Percentiles rank a stretch among this genome's conserved stretches.
Conservation (phyloP, 2,329 filamentous ascomycete genomes). For the Ceratocystis cacaofunesta region DNA sequence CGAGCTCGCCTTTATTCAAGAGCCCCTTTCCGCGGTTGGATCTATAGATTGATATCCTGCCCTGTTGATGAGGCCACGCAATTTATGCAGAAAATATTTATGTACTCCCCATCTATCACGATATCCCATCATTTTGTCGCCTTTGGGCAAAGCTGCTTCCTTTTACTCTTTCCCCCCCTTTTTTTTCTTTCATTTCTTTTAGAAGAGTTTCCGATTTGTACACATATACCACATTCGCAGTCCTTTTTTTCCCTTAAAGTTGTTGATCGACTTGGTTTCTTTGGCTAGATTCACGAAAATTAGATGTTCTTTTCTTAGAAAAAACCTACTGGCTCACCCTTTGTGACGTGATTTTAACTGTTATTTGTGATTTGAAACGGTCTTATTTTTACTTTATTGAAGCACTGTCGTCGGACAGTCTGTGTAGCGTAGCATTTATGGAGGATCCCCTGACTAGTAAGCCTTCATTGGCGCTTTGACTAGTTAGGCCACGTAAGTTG, state of each 20-base stretch:
- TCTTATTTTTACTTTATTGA: too few species aligned
- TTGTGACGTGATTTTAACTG: background rate
- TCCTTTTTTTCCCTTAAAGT: background rate
- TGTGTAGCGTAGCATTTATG: background rate
- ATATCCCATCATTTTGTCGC: background rate
- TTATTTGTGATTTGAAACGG: background rate
- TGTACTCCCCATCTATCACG: background rate
- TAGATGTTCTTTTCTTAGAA: background rate
- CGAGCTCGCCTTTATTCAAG: background rate
- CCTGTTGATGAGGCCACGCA: too few species aligned
- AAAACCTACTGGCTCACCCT: background rate
- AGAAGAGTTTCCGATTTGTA: slow-evolving; percentile 6
- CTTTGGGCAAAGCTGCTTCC: slow-evolving; percentile 1
- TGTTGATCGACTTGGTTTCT: slow-evolving; percentile 1
- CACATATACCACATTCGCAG: slow-evolving; percentile 2
- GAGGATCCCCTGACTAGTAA: background rate
- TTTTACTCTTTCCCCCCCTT: background rate
- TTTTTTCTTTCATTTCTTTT: background rate
- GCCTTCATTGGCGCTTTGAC: background rate
- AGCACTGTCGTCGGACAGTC: background rate
- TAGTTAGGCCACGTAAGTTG: background rate
- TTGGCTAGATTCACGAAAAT: background rate
- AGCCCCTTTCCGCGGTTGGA: background rate
- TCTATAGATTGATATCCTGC: background rate
- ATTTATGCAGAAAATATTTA: background rate